Conservation (phyloP, 805 yeast genomes). For the Tetrapisispora arboricola region DNA sequence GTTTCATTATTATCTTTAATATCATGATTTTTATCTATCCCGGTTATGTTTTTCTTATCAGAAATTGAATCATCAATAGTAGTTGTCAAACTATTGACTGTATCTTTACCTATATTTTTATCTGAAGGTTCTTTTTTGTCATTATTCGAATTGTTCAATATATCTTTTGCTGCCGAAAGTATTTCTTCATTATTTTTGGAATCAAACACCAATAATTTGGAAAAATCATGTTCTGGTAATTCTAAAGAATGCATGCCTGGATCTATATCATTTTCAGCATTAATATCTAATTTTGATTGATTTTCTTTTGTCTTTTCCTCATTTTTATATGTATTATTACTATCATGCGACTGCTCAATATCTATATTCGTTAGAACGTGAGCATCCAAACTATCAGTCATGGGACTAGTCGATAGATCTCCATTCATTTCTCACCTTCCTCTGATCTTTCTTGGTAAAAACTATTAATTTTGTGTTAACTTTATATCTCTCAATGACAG, state of each 20-base stretch:
- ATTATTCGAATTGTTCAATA: slow-evolving; percentile 2
- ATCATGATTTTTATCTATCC: neutral
- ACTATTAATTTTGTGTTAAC: no score
- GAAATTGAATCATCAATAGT: neutral
- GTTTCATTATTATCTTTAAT: neutral
- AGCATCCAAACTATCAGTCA: neutral
- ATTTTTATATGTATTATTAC: neutral
- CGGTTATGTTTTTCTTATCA: neutral
- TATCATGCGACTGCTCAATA: neutral
- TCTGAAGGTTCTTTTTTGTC: neutral
- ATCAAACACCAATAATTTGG: slow-evolving; percentile 26
- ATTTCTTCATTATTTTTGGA: slow-evolving; percentile 25
- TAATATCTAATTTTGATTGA: neutral
- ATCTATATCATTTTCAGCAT: neutral
- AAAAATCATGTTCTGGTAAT: slow-evolving; percentile 22
- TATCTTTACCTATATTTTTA: neutral
- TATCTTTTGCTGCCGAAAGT: slow-evolving; percentile 11
- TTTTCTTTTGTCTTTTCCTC: neutral
- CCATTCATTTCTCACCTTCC: neutral
- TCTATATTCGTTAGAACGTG: neutral
- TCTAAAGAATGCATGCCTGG: slow-evolving; percentile 10
- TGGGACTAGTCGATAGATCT: neutral
- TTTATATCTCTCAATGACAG: neutral
- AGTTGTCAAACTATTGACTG: neutral
- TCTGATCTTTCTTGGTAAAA: neutral